These are phyloP conservation scores for Gossypium mustelinum DNA, from an alignment of 345 rosid genomes.

Conservation along the genomic window DNA sequence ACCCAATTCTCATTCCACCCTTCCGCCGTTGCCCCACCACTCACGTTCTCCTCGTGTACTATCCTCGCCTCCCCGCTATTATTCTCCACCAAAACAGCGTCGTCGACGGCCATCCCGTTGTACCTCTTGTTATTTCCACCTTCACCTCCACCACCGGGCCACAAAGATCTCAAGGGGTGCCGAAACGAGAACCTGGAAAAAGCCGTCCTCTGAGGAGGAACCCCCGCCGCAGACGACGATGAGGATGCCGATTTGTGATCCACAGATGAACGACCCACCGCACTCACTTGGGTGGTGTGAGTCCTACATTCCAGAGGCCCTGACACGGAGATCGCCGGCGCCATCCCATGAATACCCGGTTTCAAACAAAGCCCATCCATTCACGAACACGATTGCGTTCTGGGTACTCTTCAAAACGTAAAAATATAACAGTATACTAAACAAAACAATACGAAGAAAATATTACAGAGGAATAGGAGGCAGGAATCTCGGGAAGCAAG, in stretches of 20 bases:
- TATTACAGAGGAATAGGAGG: not conserved
- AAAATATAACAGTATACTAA: not conserved
- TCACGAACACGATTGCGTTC: not conserved
- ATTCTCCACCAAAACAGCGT: constrained; percentile 48
- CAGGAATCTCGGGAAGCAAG: constrained; percentile 2
- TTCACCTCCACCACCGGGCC: constrained; percentile 20
- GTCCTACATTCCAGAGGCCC: constrained; percentile 9
- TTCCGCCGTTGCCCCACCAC: constrained; percentile 23
- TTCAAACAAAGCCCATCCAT: constrained; percentile 22
- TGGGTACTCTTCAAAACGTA: not conserved
- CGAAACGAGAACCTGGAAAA: constrained; percentile 17
- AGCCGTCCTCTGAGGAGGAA: constrained; percentile 11
- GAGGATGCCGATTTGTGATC: constrained; percentile 3
- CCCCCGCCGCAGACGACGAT: not conserved
- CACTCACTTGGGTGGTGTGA: constrained; percentile 2
- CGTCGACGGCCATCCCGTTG: constrained; percentile 56
- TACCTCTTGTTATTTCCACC: constrained; percentile 28
- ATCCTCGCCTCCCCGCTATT: constrained; percentile 23
- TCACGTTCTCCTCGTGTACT: constrained; percentile 22
- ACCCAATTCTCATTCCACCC: constrained; percentile 67
- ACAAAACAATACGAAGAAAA: not conserved
- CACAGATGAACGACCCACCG: constrained; percentile 1
- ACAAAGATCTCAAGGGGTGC: constrained; percentile 17
- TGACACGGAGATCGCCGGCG: constrained; percentile 12
- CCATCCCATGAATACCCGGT: constrained; percentile 19